Evolutionary conservation across 257 asterid species (phyloP).

Genomic region (Forsythia suspensa): DNA sequence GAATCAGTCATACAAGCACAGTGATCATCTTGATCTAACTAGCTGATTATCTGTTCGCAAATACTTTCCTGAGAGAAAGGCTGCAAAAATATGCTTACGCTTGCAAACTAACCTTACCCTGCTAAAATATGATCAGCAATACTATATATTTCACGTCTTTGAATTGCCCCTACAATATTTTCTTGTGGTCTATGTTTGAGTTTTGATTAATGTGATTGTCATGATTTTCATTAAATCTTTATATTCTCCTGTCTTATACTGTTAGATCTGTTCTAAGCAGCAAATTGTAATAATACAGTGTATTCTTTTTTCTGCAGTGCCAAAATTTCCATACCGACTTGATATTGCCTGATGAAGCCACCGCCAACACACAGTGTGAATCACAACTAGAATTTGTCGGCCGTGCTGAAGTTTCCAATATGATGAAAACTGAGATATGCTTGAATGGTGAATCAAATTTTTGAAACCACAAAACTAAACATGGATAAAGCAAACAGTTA

Average conservation of each 20-base stretch:
- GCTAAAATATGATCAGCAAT: no score
- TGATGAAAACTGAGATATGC: slow-evolving; percentile 43
- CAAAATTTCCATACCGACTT: slow-evolving; percentile 32
- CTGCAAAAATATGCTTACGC: no score
- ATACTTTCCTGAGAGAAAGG: no score
- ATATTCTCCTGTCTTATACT: slow-evolving; percentile 7
- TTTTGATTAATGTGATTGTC: not conserved
- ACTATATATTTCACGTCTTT: no score
- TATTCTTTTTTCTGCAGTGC: slow-evolving; percentile 34
- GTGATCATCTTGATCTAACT: no score
- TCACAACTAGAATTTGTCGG: slow-evolving; percentile 19
- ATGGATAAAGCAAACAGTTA: slow-evolving; percentile 43
- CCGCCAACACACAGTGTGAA: slow-evolving; percentile 27
- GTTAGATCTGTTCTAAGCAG: not conserved
- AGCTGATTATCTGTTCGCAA: no score
- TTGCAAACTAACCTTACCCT: no score
- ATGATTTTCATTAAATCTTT: not conserved
- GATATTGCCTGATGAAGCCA: slow-evolving; percentile 37
- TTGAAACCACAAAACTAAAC: slow-evolving; percentile 36
- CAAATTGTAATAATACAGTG: not conserved
- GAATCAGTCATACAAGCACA: not conserved
- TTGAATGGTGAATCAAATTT: slow-evolving; percentile 40
- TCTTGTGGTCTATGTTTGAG: not conserved
- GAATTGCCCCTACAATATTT: not conserved
- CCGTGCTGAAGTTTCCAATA: slow-evolving; percentile 36